Base-by-base conservation (phyloP, 192 early-diverging fungal species). In the Ambispora gerdemannii region DNA sequence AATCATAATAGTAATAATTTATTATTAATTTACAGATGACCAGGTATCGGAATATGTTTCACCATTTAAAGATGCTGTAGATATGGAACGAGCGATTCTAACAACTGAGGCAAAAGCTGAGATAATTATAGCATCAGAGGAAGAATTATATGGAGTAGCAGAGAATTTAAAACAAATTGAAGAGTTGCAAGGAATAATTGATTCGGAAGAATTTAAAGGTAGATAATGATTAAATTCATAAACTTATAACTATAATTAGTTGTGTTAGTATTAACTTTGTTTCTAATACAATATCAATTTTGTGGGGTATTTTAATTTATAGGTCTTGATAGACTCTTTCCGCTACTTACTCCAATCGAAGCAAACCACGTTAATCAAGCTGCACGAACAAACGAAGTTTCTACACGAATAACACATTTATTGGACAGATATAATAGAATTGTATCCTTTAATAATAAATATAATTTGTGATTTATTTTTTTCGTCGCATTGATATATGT, bases 351-450 rank as follows among this genome's bases (percentile, higher is more conserved):
- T 22, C 75, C 72, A 24, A 55, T 81, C 22, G 75, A 79, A 50
- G 50, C 73, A n/a, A 33, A 33, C 28, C 77, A 79, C 52, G 20
- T 49, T 3, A 70, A 79, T 17, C 80, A 81, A 70, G 34, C 36
- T 24, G 63, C 49, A 4, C 34, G 68, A 62, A 20, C 72, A 11
- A 62, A 66, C 38, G 67, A 78, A 56, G 34, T 62, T 4, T 79
- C 80, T 24, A 34, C 67, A 2, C 47, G 68, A 8, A 33, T 78
- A 51, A 75, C 77, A 24, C 33, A 43, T n/a, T 50, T 78, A n/a
- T 70, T 81, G 73, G 73, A 78, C n/a, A 67, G 59, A 50, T 81
- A 81, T 63, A 81, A 79, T 67, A 58, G 70, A 62, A 63, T 67
- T 50, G 79, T 81, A 77, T 49, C 36, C 60, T 69, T 61, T 58